Conservation (phyloP, 2,329 filamentous ascomycete genomes). For the Cryphonectria carpinicola region DNA sequence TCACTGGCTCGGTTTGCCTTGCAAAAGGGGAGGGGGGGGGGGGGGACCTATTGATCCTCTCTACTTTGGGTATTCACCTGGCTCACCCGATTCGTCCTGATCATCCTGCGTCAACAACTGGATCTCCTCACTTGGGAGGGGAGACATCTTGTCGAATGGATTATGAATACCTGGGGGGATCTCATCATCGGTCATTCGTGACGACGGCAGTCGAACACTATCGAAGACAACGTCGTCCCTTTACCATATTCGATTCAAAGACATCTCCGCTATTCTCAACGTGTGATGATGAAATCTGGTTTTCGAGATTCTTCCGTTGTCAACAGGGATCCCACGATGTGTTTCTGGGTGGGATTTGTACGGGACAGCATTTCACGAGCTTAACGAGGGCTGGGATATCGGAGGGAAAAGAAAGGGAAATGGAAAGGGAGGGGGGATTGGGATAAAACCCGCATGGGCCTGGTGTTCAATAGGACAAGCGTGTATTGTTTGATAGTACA, state of each 20-base stretch:
- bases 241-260: background rate
- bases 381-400: background rate
- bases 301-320: background rate
- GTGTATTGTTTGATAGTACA: constrained; percentile 9
- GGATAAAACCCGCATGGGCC: constrained; percentile 12
- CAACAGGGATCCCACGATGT: background rate
- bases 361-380: background rate
- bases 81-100: background rate
- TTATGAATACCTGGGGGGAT: background rate
- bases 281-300: background rate
- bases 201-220: background rate
- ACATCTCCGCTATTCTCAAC: background rate
- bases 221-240: background rate
- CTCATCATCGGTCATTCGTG: background rate
- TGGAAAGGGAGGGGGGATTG: background rate
- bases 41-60: background rate
- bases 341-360: background rate
- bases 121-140: background rate
- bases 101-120: background rate
- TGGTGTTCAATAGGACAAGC: constrained; percentile 16
- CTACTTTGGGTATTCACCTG: background rate
- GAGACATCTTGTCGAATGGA: background rate
- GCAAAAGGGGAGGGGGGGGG: background rate
- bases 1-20: background rate
- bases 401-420: background rate